Conservation (phyloP, 2,329 filamentous ascomycete species). For the Pezicula neosporulosa region DNA sequence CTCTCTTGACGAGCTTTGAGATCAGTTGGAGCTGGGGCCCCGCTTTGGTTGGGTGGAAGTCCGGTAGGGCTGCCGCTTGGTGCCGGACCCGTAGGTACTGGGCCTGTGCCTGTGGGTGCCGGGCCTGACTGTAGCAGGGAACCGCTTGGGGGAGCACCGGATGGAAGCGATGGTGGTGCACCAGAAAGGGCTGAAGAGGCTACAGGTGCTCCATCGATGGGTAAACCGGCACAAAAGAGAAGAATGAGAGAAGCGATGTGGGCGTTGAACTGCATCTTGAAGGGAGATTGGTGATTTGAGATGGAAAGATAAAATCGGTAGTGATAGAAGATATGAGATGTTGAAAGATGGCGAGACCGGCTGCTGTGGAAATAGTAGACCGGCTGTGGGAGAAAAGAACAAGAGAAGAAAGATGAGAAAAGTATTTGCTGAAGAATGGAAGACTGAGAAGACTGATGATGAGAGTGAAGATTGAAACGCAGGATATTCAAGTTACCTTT, state of each 20-base stretch:
- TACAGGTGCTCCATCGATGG: background rate
- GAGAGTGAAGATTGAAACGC: background rate
- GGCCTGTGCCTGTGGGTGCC: no score
- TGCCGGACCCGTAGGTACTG: no score
- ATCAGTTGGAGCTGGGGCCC: no score
- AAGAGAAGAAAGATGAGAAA: background rate
- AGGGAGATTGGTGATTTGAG: background rate
- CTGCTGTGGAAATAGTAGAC: background rate
- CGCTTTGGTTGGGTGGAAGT: no score
- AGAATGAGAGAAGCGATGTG: background rate
- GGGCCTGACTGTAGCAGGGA: no score
- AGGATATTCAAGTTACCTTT: background rate
- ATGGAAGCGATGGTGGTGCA: no score
- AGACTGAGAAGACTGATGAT: background rate
- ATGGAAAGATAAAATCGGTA: background rate
- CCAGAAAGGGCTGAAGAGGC: background rate
- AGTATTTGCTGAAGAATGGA: background rate
- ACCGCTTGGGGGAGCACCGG: no score
- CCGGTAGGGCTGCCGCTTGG: no score
- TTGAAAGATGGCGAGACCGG: background rate
- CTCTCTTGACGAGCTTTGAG: no score
- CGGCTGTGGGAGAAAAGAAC: background rate
- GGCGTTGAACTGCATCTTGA: constrained; percentile 1
- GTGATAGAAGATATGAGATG: background rate
- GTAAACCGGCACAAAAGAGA: background rate